Conservation (phyloP, 768 basidiomycete species). For the Mycena alexandri region DNA sequence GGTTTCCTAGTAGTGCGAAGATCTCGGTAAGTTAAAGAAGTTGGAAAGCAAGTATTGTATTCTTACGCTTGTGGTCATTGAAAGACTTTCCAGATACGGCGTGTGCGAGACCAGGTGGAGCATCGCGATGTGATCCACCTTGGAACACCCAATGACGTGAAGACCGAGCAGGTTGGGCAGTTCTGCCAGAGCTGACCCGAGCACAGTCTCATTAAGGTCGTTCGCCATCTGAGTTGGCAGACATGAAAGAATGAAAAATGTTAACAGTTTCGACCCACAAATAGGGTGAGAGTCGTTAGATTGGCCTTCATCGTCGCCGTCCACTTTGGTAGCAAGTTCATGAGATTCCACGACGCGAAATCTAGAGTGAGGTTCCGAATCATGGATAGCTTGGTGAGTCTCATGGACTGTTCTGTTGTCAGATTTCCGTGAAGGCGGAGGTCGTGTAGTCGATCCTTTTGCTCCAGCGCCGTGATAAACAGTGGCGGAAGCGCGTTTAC, state of each 20-base stretch:
- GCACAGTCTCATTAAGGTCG: conserved; percentile 64
- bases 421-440: conserved; percentile 67
- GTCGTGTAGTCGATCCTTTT: conserved; percentile 58
- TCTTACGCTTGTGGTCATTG: conserved; percentile 71
- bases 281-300: conserved; percentile 68
- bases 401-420: conserved; percentile 61
- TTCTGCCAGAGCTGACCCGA: conserved; percentile 60
- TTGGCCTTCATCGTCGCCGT: conserved; percentile 54
- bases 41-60: not conserved
- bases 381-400: conserved; percentile 54
- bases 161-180: conserved; percentile 69
- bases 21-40: conserved; percentile 4
- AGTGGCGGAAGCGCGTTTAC: conserved; percentile 58
- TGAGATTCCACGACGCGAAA: conserved; percentile 70
- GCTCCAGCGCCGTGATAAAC: conserved; percentile 61
- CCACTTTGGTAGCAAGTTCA: conserved; percentile 74
- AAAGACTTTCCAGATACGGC: conserved; percentile 70
- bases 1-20: conserved; percentile 50
- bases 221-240: conserved; percentile 61
- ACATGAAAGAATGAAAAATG: not conserved
- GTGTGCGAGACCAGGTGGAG: conserved; percentile 61
- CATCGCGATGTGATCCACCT: conserved; percentile 64
- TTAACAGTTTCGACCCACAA: conserved; percentile 57
- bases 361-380: conserved; percentile 67
- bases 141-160: conserved; percentile 72